Evolutionary conservation across 2,329 filamentous ascomycete genomes (phyloP).

Genomic region (Trichophaea hybrida): DNA sequence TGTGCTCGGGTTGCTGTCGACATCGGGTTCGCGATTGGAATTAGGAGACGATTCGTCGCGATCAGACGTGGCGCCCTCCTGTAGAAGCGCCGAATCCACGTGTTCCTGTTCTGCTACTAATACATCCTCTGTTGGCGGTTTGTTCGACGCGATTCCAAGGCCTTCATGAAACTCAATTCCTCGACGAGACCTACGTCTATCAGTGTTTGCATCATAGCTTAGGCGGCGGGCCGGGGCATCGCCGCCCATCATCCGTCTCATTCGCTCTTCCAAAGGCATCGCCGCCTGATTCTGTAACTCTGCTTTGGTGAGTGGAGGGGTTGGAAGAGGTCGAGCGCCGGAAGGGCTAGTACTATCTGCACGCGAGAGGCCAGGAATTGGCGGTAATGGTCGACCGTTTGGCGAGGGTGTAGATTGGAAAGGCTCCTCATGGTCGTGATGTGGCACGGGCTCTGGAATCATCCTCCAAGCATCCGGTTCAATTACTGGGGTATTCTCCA

Average conservation of each 20-base stretch:
- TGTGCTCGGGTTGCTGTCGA: conserved; percentile 38
- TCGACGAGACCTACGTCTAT: background rate
- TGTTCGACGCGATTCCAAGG: background rate
- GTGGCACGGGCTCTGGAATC: conserved; percentile 37
- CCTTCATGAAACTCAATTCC: background rate
- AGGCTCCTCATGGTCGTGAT: conserved; percentile 40
- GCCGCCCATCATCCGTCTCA: conserved; percentile 79
- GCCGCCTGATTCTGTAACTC: conserved; percentile 64
- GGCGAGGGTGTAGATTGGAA: conserved; percentile 43
- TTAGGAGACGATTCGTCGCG: conserved; percentile 22
- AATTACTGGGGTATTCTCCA: conserved; percentile 95
- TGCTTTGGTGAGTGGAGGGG: conserved; percentile 45
- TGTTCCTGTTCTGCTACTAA: background rate
- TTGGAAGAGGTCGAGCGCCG: conserved; percentile 23
- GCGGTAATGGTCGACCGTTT: conserved; percentile 39
- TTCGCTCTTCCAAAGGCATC: conserved; percentile 72
- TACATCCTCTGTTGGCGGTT: background rate
- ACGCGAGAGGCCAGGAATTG: conserved; percentile 36
- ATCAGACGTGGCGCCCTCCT: conserved; percentile 20
- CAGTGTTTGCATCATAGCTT: background rate
- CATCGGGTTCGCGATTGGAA: conserved; percentile 31
- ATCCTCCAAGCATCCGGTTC: conserved; percentile 88
- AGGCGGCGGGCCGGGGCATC: conserved; percentile 36
- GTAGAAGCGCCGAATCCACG: conserved; percentile 2
- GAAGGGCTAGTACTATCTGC: conserved; percentile 23